These are phyloP conservation scores for Inonotus obliquus DNA, from an alignment of 1,284 basidiomycete species.

Conservation along the genomic window DNA sequence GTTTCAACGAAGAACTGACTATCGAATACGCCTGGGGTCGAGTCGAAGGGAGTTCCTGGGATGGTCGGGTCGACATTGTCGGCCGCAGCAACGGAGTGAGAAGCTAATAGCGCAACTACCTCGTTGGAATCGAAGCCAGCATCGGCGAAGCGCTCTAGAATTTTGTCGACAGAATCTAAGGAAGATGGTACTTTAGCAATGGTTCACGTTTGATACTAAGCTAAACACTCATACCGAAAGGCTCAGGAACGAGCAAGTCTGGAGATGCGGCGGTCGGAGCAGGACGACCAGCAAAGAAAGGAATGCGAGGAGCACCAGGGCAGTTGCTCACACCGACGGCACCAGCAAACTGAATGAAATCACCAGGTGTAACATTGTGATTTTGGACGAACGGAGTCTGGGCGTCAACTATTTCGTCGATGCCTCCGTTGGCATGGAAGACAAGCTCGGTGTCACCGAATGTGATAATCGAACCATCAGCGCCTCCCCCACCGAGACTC, in stretches of 20 bases:
- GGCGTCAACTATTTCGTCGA: conserved; percentile 26
- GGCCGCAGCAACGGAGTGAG: conserved; percentile 35
- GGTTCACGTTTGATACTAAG: no score
- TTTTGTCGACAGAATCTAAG: conserved; percentile 7
- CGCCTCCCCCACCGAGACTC: conserved; percentile 14
- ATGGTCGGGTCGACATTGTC: conserved; percentile 34
- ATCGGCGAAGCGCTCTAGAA: conserved; percentile 25
- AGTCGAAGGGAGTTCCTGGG: conserved; percentile 36
- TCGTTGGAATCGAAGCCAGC: conserved; percentile 28
- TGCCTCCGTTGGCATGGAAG: conserved; percentile 26
- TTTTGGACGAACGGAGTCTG: conserved; percentile 25
- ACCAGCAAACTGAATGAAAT: conserved; percentile 31
- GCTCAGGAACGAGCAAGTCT: conserved; percentile 26
- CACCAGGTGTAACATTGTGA: conserved; percentile 25
- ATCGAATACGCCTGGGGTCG: conserved; percentile 35
- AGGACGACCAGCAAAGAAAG: conserved; percentile 24
- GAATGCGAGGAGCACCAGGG: conserved; percentile 28
- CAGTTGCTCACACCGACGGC: conserved; percentile 28
- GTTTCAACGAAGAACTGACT: conserved; percentile 38
- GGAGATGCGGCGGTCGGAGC: conserved; percentile 25
- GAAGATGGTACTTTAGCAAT: no score
- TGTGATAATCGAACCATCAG: conserved; percentile 21
- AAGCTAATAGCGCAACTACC: conserved; percentile 29
- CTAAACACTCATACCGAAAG: conserved; percentile 24
- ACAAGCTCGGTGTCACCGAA: conserved; percentile 17